Evolutionary conservation across 192 early-diverging fungal species (phyloP).

Genomic region (Coemansia sp.): DNA sequence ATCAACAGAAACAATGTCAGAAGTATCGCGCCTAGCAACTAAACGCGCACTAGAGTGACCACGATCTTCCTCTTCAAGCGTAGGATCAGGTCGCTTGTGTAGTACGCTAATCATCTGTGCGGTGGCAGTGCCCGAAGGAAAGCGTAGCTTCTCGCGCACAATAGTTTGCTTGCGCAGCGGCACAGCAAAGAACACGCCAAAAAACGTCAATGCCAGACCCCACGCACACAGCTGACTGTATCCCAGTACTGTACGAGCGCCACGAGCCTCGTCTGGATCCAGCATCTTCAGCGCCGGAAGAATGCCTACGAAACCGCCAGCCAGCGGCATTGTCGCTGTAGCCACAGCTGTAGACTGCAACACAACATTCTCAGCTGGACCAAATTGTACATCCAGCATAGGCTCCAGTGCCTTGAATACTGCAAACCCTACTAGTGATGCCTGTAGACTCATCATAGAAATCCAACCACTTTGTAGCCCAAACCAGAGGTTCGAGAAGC

Average conservation of each 20-base stretch:
- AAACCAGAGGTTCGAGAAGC: conserved; percentile 89
- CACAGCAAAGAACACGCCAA: conserved; percentile 89
- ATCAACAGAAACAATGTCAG: neutral
- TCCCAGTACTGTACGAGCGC: conserved; percentile 53
- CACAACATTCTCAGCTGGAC: conserved; percentile 83
- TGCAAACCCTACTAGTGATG: conserved; percentile 73
- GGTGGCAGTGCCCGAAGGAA: conserved; percentile 84
- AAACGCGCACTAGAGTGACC: neutral
- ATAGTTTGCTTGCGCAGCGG: conserved; percentile 77
- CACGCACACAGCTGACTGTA: conserved; percentile 65
- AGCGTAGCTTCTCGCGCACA: conserved; percentile 75
- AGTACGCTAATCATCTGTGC: conserved; percentile 80
- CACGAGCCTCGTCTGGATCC: conserved; percentile 57
- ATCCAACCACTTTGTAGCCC: conserved; percentile 83
- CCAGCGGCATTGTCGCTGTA: conserved; percentile 81
- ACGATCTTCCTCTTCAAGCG: conserved; percentile 21
- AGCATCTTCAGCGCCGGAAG: conserved; percentile 78
- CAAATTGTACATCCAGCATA: conserved; percentile 57
- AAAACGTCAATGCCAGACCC: conserved; percentile 77
- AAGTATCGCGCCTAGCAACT: neutral
- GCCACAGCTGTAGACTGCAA: conserved; percentile 82
- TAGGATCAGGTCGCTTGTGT: conserved; percentile 61
- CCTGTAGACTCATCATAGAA: conserved; percentile 75
- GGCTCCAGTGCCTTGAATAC: conserved; percentile 66
- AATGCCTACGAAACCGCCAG: conserved; percentile 78